Percentiles rank a stretch among this genome's conserved stretches.
Evolutionary conservation across 306 rosid species (phyloP).

Genomic region (Cicer cuneatum): DNA sequence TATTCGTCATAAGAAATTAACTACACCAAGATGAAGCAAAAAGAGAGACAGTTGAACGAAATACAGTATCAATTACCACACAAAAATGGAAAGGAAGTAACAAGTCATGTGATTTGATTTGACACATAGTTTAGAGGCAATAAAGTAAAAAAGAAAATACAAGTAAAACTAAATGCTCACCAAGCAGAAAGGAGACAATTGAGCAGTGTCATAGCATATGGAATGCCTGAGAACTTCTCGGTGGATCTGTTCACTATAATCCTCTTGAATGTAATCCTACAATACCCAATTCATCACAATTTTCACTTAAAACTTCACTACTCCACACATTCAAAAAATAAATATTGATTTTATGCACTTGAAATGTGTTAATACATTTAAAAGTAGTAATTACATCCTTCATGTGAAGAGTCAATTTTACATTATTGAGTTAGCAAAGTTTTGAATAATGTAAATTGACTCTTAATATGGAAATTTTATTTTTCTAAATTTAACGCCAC

Average conservation of each 20-base stretch:
- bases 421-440: too few species aligned
- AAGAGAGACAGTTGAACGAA: neutral
- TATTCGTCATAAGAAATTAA: neutral
- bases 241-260: conserved; percentile 61
- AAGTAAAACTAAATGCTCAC: conserved; percentile 46
- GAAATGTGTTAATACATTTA: too few species aligned
- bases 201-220: conserved; percentile 86
- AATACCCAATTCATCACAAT: conserved; percentile 8
- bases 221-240: conserved; percentile 89
- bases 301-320: neutral
- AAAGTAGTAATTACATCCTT: too few species aligned
- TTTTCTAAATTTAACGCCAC: too few species aligned
- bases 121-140: conserved; percentile 21
- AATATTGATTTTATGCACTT: neutral
- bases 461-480: too few species aligned
- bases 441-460: too few species aligned
- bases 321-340: neutral
- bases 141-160: conserved; percentile 4
- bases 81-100: conserved; percentile 17
- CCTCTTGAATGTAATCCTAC: conserved; percentile 87
- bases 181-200: conserved; percentile 92
- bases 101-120: conserved; percentile 37
- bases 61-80: neutral
- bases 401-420: too few species aligned
- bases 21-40: neutral